Conservation (phyloP, 2,329 filamentous ascomycete species). For the Cytospora chrysosperma region DNA sequence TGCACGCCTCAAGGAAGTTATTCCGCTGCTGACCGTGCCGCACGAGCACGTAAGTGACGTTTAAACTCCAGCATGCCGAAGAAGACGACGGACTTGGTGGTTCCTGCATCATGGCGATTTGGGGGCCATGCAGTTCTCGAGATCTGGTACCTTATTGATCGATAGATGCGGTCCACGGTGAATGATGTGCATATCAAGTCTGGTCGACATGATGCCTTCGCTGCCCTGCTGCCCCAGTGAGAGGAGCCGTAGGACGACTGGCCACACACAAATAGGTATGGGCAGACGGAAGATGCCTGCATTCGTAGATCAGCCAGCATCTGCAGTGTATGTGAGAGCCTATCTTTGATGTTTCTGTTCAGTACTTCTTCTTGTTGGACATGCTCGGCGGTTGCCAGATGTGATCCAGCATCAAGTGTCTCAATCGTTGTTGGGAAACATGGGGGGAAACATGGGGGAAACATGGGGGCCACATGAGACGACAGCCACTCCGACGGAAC, state of each 20-base stretch:
- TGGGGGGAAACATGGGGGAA: background rate
- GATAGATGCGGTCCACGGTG: background rate
- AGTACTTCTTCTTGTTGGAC: background rate
- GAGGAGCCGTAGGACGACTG: too few species aligned
- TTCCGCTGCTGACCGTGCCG: background rate
- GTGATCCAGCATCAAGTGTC: slow-evolving; percentile 3
- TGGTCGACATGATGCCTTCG: background rate
- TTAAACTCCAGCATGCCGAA: background rate
- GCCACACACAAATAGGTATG: background rate
- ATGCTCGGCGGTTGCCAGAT: slow-evolving; percentile 13
- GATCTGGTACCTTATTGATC: background rate
- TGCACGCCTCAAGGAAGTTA: background rate
- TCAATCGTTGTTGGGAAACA: background rate
- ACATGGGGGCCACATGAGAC: too few species aligned
- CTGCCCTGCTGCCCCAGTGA: background rate
- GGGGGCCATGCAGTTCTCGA: background rate
- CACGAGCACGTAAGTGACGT: background rate
- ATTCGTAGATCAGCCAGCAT: background rate
- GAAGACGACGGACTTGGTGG: background rate
- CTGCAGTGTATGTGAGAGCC: background rate
- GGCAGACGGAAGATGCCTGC: slow-evolving; percentile 1
- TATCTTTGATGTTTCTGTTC: background rate
- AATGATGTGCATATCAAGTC: background rate
- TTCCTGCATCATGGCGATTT: background rate
- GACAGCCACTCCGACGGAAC: background rate